Evolutionary conservation across 805 yeast genomes (phyloP), one percentile per base, ranked within the genome.

Genomic region (Nakazawaea pomicola): DNA sequence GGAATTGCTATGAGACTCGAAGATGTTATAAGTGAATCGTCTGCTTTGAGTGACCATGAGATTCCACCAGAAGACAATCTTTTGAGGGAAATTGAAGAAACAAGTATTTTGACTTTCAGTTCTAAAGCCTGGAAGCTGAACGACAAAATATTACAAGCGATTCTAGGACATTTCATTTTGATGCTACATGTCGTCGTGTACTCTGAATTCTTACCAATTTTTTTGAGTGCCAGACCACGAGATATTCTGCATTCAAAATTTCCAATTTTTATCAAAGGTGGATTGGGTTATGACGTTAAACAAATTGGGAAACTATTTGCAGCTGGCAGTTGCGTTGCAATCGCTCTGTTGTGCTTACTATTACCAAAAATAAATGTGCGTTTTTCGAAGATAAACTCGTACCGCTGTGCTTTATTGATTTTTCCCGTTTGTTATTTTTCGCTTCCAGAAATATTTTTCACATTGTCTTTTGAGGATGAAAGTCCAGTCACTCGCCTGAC

Each of bases 151-250:
- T 8, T 66, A 12, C 11, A 19, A n/a, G n/a, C 36, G 8, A 25
- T 66, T 70, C 2, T 72, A 72, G 6, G 61, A 33, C 39, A 34
- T 30, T 33, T 33, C 14, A 33, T 33, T 15, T 54, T 68, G 49
- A 58, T 74, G 14, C 64, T 73, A 31, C 80, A 74, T 51, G 51
- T 61, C 10, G 57, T 72, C 18, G 75, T 73, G 10, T 74, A 62
- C 52, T 63, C 69, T 21, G 80, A 76, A 50, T 73, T 78, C 42
- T 50, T 77, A 29, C 80, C 83, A 0, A 67, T 77, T 1, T 69
- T 70, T 39, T 58, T 78, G 12, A 76, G 10, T 8, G 25, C 10
- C 25, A 23, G 10, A 23, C 7, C 25, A 10, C n/a, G n/a, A 29
- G 10, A 8, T 7, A 10, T 23, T 8, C 10, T 7, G 7, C 7